Evolutionary conservation across 2,329 filamentous ascomycete species (phyloP).

Genomic region (Pseudocercospora crystallina): DNA sequence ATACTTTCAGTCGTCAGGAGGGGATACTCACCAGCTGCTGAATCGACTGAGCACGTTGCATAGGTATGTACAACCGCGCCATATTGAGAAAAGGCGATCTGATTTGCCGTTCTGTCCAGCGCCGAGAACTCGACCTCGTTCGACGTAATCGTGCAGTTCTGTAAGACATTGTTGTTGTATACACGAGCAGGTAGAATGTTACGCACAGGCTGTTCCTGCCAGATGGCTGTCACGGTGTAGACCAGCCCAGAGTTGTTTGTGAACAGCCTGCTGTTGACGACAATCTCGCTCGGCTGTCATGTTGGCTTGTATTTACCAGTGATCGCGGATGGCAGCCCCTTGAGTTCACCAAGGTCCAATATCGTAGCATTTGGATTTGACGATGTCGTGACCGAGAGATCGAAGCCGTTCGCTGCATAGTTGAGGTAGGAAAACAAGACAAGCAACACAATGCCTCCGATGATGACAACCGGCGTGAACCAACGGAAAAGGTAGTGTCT

Average conservation of each 20-base stretch:
- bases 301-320: constrained; percentile 12
- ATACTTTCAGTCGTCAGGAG: background rate
- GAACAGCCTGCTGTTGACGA: constrained; percentile 12
- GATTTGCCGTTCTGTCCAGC: constrained; percentile 9
- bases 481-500: background rate
- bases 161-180: constrained; percentile 19
- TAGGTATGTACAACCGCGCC: constrained; percentile 13
- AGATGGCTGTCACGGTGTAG: constrained; percentile 8
- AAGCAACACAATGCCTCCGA: background rate
- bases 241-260: constrained; percentile 21
- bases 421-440: background rate
- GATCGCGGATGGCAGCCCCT: constrained; percentile 15
- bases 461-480: background rate
- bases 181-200: constrained; percentile 10
- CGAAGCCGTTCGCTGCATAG: constrained; percentile 8
- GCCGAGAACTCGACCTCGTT: constrained; percentile 15
- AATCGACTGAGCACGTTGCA: constrained; percentile 5
- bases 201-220: background rate
- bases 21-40: background rate
- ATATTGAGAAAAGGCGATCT: constrained; percentile 8
- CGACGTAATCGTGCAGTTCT: constrained; percentile 15
- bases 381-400: constrained; percentile 5
- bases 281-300: constrained; percentile 14
- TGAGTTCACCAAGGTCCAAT: background rate
- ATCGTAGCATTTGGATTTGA: constrained; percentile 16